Percentiles rank a stretch among this genome's conserved stretches.
Evolutionary conservation across 495 filamentous ascomycete genomes (phyloP).

Genomic region (Hypoxylon subgilvum): DNA sequence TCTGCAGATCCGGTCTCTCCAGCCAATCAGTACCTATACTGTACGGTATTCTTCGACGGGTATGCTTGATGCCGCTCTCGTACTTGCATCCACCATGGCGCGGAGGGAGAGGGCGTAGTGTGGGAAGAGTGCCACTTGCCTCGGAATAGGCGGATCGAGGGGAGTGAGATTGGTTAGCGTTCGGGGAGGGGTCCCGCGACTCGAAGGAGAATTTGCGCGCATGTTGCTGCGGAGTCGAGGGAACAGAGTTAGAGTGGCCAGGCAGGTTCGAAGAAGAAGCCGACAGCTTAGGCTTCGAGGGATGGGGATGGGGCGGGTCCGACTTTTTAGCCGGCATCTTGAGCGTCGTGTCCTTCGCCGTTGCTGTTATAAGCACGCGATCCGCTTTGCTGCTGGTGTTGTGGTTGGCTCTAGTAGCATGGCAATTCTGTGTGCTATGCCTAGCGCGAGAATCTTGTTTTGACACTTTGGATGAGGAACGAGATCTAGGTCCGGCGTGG

Average conservation of each 20-base stretch:
- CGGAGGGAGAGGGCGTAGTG: constrained; percentile 62
- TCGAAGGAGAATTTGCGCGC: constrained; percentile 81
- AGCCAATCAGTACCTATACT: constrained; percentile 77
- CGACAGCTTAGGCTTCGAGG: constrained; percentile 45
- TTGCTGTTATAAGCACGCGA: constrained; percentile 61
- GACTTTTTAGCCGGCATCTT: constrained; percentile 59
- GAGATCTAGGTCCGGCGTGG: constrained; percentile 55
- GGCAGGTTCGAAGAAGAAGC: constrained; percentile 38
- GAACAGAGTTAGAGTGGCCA: constrained; percentile 84
- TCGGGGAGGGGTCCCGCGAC: constrained; percentile 86
- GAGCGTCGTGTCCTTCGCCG: constrained; percentile 53
- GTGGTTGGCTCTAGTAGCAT: constrained; percentile 63
- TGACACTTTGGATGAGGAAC: constrained; percentile 60
- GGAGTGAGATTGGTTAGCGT: constrained; percentile 74
- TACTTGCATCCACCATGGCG: constrained; percentile 73
- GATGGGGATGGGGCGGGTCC: constrained; percentile 39
- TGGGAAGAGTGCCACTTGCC: constrained; percentile 72
- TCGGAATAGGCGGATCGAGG: constrained; percentile 91
- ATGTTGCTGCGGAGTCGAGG: constrained; percentile 91
- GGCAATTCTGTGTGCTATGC: constrained; percentile 56
- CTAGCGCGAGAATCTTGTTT: constrained; percentile 54
- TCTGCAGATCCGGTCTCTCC: constrained; percentile 69
- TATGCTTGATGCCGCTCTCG: constrained; percentile 64
- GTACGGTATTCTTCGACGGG: constrained; percentile 83
- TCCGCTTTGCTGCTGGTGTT: constrained; percentile 59